Conservation (phyloP, 2,329 filamentous ascomycete genomes). For the Mycosphaerelloides madeirae region DNA sequence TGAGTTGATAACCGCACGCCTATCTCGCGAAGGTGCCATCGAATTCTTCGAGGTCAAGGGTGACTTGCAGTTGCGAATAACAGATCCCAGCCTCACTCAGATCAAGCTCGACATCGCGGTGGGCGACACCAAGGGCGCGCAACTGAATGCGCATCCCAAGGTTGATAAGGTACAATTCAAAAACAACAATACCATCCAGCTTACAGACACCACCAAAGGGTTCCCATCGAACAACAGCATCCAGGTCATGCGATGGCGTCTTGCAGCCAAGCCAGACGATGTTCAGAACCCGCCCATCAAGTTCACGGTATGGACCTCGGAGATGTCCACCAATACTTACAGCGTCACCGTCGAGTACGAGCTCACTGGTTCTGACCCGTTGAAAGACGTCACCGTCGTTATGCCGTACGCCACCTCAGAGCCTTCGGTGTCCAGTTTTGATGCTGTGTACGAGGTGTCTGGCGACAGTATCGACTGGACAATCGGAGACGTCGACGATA, state of each 20-base stretch:
- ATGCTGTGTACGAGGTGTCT: constrained; percentile 88
- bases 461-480: constrained; percentile 93
- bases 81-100: constrained; percentile 83
- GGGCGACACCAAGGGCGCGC: constrained; percentile 73
- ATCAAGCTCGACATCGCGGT: constrained; percentile 78
- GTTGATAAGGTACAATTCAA: constrained; percentile 88
- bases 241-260: constrained; percentile 88
- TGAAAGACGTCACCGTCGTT: constrained; percentile 79
- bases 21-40: constrained; percentile 81
- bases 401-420: constrained; percentile 85
- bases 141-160: constrained; percentile 94
- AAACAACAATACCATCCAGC: constrained; percentile 76
- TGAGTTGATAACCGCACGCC: constrained; percentile 83
- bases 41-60: constrained; percentile 86
- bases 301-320: constrained; percentile 97
- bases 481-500: constrained; percentile 77
- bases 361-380: constrained; percentile 69
- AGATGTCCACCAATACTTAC: constrained; percentile 71
- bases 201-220: constrained; percentile 79
- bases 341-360: constrained; percentile 96
- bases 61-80: constrained; percentile 85
- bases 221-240: constrained; percentile 95
- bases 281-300: constrained; percentile 80
- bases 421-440: constrained; percentile 85
- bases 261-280: constrained; percentile 75